Base-by-base conservation (phyloP, 177 flowering plant species). In the Vitis hybrid region DNA sequence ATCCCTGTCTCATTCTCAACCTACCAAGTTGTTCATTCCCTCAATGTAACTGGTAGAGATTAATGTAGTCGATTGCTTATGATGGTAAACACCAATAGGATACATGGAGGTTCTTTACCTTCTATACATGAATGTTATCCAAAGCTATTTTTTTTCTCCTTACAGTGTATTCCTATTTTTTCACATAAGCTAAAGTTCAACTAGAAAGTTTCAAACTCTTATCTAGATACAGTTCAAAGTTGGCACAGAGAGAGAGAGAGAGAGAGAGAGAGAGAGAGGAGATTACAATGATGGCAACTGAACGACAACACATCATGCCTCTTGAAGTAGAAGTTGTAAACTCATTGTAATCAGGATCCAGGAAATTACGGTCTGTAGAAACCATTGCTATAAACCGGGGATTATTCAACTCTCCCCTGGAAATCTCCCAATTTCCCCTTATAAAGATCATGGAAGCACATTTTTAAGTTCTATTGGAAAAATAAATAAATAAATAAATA, bases 401-500 rank as follows among this genome's bases (percentile, higher is more conserved):
- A 77, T 81, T 76, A 66, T 70, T 73, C 24, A 79, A 65, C 31
- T 81, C 84, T 50, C 86, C 78, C 71, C 85, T 73, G 13, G 84
- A 75, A 15, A 85, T 81, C 66, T 83, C 87, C 91, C 91, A 89
- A 51, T 79, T 82, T 65, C 90, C 88, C 77, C 92, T 89, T 77
- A 63, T 15, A 65, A 67, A 44, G 2, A 60, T 20, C 24, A 65
- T 10, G 17, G 4, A 52, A 64, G 44, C 51, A 49, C 33, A 56
- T 52, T 15, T 19, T 11, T 8, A 51, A 65, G 33, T 55, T 31
- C 12, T 19, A 60, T 58, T 13, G 62, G 17, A 65, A 13, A 70
- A 51, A 14, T 14, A 51, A 22, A 22, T 22, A 22, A 19, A 19
- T 19, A 19, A 61, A 33, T 33, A 33, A 62, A 33, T 33, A 33